Evolutionary conservation across 177 flowering plant species (phyloP).

Genomic region (Tripterygium wilfordii): DNA sequence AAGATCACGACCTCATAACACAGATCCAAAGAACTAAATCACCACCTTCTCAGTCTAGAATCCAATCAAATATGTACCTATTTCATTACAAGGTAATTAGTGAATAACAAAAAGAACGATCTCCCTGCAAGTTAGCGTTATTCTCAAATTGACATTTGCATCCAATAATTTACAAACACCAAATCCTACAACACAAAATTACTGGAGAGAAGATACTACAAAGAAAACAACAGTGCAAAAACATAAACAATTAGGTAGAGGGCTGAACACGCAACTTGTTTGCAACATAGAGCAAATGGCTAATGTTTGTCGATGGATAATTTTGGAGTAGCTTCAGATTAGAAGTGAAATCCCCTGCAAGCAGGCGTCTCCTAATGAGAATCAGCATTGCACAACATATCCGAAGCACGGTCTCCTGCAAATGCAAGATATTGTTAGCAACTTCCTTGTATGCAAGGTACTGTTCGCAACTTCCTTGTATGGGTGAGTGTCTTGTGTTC

Average conservation of each 20-base stretch:
- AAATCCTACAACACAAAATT: neutral
- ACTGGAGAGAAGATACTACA: neutral
- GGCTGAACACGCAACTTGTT: slow-evolving; percentile 63
- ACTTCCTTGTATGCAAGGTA: neutral
- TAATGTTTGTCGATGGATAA: slow-evolving; percentile 87
- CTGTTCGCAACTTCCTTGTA: too few relatives aligned
- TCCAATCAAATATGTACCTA: neutral
- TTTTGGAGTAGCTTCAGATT: slow-evolving; percentile 87
- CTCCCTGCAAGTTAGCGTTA: slow-evolving; percentile 8
- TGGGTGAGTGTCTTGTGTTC: too few relatives aligned
- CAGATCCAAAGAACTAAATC: too few relatives aligned
- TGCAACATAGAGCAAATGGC: slow-evolving; percentile 91
- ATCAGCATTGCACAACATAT: slow-evolving; percentile 96
- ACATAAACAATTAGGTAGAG: slow-evolving; percentile 15
- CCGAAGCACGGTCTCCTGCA: slow-evolving; percentile 88
- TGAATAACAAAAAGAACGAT: neutral
- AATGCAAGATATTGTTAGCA: neutral
- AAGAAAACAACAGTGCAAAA: too few relatives aligned
- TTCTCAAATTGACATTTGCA: slow-evolving; percentile 18
- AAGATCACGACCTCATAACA: too few relatives aligned
- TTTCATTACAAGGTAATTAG: neutral
- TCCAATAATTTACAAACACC: slow-evolving; percentile 18
- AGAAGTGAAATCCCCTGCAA: slow-evolving; percentile 97
- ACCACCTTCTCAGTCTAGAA: too few relatives aligned
- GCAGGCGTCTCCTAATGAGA: slow-evolving; percentile 69